phyloP scores from a whole-genome alignment of 2,329 filamentous ascomycete species.

The Fusarium sororula region DNA sequence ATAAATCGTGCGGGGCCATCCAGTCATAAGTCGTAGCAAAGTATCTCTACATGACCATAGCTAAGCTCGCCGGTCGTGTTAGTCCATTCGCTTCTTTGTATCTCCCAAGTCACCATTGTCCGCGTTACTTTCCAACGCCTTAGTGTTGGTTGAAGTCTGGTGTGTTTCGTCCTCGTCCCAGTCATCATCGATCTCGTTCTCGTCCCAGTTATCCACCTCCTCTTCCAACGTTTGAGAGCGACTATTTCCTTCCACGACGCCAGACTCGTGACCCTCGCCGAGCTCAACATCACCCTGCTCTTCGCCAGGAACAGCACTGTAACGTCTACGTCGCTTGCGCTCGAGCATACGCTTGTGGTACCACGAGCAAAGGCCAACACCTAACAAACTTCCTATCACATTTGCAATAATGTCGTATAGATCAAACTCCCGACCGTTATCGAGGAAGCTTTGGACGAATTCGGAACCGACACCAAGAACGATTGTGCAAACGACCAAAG shows the following conservation, averaged over 20 bases:
- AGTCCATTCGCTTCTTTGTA: conserved; percentile 48
- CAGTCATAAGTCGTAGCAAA: conserved; percentile 5
- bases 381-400: conserved; percentile 77
- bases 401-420: conserved; percentile 89
- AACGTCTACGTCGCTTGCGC: conserved; percentile 77
- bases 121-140: conserved; percentile 29
- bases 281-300: conserved; percentile 78
- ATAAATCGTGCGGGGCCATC: conserved; percentile 20
- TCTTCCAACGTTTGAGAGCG: conserved; percentile 68
- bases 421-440: conserved; percentile 77
- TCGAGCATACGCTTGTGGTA: conserved; percentile 98
- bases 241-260: conserved; percentile 58
- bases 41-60: neutral
- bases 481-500: conserved; percentile 80
- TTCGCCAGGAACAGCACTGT: conserved; percentile 73
- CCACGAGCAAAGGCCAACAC: conserved; percentile 80
- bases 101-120: conserved; percentile 45
- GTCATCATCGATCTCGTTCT: conserved; percentile 71
- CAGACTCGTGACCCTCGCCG: conserved; percentile 75
- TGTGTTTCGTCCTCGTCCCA: conserved; percentile 64
- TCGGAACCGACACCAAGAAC: conserved; percentile 77
- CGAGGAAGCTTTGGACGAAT: conserved; percentile 78
- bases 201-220: conserved; percentile 93
- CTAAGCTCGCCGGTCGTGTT: neutral
- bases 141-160: conserved; percentile 19